A percentile compares a stretch with the other conserved stretches of the same genome.
phyloP scores from a whole-genome alignment of 805 yeast species.

The Ogataea minuta region DNA sequence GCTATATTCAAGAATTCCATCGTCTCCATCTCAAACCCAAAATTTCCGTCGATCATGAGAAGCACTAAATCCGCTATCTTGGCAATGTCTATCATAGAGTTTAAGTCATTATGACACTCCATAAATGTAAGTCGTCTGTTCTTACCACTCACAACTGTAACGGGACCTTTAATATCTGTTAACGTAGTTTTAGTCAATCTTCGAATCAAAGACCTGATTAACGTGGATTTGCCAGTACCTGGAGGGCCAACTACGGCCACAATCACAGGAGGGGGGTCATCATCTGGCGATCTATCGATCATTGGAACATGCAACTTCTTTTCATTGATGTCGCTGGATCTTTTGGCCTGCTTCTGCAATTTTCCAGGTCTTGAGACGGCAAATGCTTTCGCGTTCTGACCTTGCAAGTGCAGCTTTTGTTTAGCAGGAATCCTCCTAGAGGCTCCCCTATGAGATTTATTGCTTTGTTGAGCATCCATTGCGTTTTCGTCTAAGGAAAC shows the following conservation, averaged over 20 bases:
- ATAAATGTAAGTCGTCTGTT: slow-evolving; percentile 88
- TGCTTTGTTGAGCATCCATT: slow-evolving; percentile 36
- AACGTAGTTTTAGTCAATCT: slow-evolving; percentile 84
- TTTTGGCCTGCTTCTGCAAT: slow-evolving; percentile 75
- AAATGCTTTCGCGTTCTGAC: slow-evolving; percentile 80
- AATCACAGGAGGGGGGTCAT: slow-evolving; percentile 94
- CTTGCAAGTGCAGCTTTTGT: slow-evolving; percentile 85
- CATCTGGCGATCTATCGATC: slow-evolving; percentile 96
- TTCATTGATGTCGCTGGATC: slow-evolving; percentile 82
- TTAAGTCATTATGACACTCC: slow-evolving; percentile 89
- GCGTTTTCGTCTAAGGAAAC: not conserved
- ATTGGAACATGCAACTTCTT: slow-evolving; percentile 91
- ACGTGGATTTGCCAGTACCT: slow-evolving; percentile 95
- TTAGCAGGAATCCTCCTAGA: slow-evolving; percentile 58
- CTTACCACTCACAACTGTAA: slow-evolving; percentile 95
- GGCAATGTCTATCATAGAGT: slow-evolving; percentile 95
- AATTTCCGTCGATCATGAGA: slow-evolving; percentile 90
- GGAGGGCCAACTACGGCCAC: slow-evolving; percentile 98
- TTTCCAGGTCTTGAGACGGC: slow-evolving; percentile 84
- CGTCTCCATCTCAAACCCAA: slow-evolving; percentile 98
- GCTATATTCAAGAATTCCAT: slow-evolving; percentile 97
- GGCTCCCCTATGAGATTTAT: slow-evolving; percentile 79
- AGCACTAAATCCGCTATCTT: slow-evolving; percentile 92
- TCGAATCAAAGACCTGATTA: slow-evolving; percentile 84
- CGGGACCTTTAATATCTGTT: slow-evolving; percentile 89